Conservation (phyloP, 2,329 filamentous ascomycete genomes). For the Tolypocladium cylindrosporum region DNA sequence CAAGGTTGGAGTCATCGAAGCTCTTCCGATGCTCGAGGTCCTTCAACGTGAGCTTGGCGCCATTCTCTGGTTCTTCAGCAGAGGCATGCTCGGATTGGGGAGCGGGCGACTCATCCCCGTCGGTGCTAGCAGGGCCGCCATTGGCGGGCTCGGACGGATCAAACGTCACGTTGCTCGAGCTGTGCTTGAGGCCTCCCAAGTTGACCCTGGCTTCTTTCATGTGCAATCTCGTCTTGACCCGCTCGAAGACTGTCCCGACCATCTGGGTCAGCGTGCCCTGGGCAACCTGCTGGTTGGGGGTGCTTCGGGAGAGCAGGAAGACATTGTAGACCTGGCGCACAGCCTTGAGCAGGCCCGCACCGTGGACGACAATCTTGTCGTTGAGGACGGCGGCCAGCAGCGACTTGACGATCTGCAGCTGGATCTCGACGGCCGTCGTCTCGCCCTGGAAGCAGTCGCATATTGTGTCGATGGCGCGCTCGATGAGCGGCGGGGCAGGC, state of each 20-base stretch:
- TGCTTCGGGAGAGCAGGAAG: slow-evolving; percentile 88
- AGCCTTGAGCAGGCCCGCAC: slow-evolving; percentile 88
- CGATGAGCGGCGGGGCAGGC: slow-evolving; percentile 65
- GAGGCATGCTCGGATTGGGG: slow-evolving; percentile 19
- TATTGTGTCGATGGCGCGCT: slow-evolving; percentile 96
- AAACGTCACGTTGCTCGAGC: slow-evolving; percentile 41
- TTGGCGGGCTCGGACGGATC: slow-evolving; percentile 32
- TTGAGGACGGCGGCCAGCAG: slow-evolving; percentile 90
- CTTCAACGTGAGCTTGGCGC: slow-evolving; percentile 53
- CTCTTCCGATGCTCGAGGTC: slow-evolving; percentile 59
- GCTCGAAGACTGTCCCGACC: slow-evolving; percentile 95
- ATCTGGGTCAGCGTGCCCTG: slow-evolving; percentile 97
- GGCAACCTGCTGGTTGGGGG: slow-evolving; percentile 90
- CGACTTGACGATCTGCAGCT: slow-evolving; percentile 97
- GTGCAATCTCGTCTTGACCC: slow-evolving; percentile 77
- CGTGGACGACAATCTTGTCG: slow-evolving; percentile 97
- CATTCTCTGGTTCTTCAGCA: slow-evolving; percentile 22
- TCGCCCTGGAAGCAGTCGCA: slow-evolving; percentile 99
- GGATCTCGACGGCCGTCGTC: slow-evolving; percentile 81
- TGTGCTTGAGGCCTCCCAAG: slow-evolving; percentile 39
- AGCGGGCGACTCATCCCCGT: slow-evolving; percentile 22
- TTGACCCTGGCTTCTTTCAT: slow-evolving; percentile 73
- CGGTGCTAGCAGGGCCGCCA: slow-evolving; percentile 27
- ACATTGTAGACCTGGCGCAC: slow-evolving; percentile 99
- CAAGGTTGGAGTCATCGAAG: slow-evolving; percentile 57